Conservation (phyloP, 768 basidiomycete species). For the Terana coerulea region DNA sequence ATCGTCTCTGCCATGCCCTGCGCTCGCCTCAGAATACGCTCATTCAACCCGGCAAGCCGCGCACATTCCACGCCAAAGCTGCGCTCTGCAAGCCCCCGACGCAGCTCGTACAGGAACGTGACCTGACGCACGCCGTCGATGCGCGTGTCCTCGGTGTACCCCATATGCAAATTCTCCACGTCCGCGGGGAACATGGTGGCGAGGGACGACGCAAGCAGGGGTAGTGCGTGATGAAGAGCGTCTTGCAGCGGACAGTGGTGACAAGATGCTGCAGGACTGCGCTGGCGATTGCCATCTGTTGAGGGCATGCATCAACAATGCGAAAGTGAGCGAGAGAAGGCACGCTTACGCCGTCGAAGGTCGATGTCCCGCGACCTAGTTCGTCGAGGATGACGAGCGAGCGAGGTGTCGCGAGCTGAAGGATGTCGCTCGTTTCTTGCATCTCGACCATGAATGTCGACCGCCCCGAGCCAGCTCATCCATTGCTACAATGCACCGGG, state of each 20-base stretch:
- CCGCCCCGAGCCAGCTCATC: constrained; percentile 85
- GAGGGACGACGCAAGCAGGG: constrained; percentile 75
- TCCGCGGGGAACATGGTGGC: constrained; percentile 54
- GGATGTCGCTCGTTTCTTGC: constrained; percentile 87
- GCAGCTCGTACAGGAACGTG: constrained; percentile 81
- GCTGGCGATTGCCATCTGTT: constrained; percentile 81
- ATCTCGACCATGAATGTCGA: constrained; percentile 99
- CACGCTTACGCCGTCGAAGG: constrained; percentile 85
- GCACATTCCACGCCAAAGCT: constrained; percentile 95
- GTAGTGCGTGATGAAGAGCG: constrained; percentile 95
- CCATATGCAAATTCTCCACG: constrained; percentile 84
- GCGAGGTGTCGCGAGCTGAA: constrained; percentile 65
- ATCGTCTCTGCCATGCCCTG: constrained; percentile 47
- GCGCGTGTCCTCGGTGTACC: constrained; percentile 64
- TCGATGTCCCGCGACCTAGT: constrained; percentile 86
- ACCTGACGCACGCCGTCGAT: constrained; percentile 76
- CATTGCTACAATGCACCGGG: constrained; percentile 51
- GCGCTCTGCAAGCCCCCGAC: constrained; percentile 68
- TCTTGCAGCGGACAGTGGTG: constrained; percentile 55
- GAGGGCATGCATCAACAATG: background rate
- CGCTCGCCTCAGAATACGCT: constrained; percentile 61
- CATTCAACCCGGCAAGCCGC: constrained; percentile 79
- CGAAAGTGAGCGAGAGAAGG: no score
- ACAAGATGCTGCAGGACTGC: constrained; percentile 76
- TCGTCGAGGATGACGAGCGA: constrained; percentile 91